Conservation (phyloP, 352 stramenopile genomes). For the Salisapilia sapeloensis region DNA sequence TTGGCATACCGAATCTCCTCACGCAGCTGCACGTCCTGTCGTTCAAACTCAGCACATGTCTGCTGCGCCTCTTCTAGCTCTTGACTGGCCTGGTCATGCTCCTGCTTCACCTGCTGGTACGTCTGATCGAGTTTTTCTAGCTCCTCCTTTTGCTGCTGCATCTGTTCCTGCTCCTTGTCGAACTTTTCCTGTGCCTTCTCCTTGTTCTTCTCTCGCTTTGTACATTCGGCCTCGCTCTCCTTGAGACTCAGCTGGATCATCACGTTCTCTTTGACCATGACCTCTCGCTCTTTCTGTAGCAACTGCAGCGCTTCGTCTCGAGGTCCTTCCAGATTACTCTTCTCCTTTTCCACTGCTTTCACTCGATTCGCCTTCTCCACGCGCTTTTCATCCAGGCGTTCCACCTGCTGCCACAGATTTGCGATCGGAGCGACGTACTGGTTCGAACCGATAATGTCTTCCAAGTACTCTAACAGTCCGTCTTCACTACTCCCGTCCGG, state of each 20-base stretch:
- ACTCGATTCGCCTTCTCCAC: constrained; percentile 95
- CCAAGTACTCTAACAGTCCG: constrained; percentile 97
- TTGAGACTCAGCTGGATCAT: constrained; percentile 91
- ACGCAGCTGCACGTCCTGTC: constrained; percentile 94
- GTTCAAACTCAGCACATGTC: constrained; percentile 91
- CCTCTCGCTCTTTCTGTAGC: constrained; percentile 89
- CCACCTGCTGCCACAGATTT: constrained; percentile 84
- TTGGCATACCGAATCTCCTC: constrained; percentile 97
- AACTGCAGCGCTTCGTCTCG: constrained; percentile 91
- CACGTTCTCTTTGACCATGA: constrained; percentile 93
- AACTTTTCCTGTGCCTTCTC: constrained; percentile 61
- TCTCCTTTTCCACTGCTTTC: constrained; percentile 97
- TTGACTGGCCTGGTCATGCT: constrained; percentile 71
- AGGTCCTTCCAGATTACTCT: constrained; percentile 85
- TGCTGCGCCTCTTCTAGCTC: constrained; percentile 86
- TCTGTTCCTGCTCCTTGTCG: constrained; percentile 44
- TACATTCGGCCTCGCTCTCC: constrained; percentile 29
- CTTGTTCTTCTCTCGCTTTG: too few relatives aligned
- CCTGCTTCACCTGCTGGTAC: constrained; percentile 57
- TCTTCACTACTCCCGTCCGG: constrained; percentile 87
- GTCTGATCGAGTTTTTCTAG: constrained; percentile 70
- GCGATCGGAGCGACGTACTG: constrained; percentile 95
- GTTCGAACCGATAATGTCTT: constrained; percentile 99
- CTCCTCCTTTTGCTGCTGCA: constrained; percentile 62
- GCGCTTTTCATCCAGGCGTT: constrained; percentile 83